Evolutionary conservation across 1,284 basidiomycete genomes (phyloP).

Genomic region (Prillingera fragicola): DNA sequence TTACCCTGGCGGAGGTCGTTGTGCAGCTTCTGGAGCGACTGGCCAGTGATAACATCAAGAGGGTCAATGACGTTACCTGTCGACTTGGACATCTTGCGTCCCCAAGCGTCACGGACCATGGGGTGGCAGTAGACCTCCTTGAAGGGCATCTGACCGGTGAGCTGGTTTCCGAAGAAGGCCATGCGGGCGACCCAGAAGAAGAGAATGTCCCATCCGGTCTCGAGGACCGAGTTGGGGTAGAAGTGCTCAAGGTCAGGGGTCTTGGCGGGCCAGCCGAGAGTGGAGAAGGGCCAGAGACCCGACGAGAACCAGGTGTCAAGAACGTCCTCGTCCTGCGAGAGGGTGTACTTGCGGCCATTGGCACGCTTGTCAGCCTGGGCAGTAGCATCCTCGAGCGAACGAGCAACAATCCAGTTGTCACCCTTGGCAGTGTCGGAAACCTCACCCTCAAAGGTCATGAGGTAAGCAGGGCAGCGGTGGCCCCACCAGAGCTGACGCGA

Average conservation of each 20-base stretch:
- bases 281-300: conserved; percentile 96
- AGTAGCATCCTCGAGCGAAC: conserved; percentile 71
- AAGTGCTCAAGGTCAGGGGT: conserved; percentile 64
- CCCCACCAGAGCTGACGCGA: conserved; percentile 99
- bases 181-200: conserved; percentile 99
- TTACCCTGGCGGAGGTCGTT: conserved; percentile 85
- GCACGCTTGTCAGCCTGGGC: conserved; percentile 71
- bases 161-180: conserved; percentile 86
- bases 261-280: conserved; percentile 92
- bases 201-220: conserved; percentile 98
- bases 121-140: conserved; percentile 97
- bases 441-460: conserved; percentile 77
- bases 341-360: conserved; percentile 62
- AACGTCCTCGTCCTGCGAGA: conserved; percentile 95
- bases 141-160: conserved; percentile 91
- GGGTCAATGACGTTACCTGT: conserved; percentile 98
- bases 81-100: conserved; percentile 98
- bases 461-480: conserved; percentile 92
- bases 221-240: conserved; percentile 84
- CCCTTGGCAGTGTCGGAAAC: conserved; percentile 65
- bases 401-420: conserved; percentile 86
- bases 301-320: conserved; percentile 99
- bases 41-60: conserved; percentile 87
- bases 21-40: conserved; percentile 77
- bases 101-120: conserved; percentile 98